Evolutionary conservation across 73 alveolate species (phyloP).

Genomic region (Vitrella brassicaformis): DNA sequence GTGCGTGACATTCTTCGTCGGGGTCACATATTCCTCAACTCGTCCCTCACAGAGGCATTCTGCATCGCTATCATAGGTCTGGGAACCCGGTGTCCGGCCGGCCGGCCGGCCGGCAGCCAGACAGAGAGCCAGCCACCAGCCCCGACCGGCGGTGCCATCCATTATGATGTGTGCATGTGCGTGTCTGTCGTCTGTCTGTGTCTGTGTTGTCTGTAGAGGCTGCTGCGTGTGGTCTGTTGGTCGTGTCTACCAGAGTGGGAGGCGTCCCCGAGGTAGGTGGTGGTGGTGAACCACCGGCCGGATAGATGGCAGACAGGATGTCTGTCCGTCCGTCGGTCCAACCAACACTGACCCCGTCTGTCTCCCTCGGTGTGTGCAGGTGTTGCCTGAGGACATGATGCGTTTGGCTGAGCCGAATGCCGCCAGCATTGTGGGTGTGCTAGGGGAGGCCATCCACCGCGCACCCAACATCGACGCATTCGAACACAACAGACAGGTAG

Average conservation of each 20-base stretch:
- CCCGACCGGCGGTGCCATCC: neutral
- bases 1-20: conserved; percentile 67
- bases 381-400: no score
- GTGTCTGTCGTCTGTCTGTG: neutral
- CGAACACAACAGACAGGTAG: no score
- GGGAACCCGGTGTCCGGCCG: neutral
- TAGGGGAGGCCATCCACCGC: no score
- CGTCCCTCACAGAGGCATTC: conserved; percentile 96
- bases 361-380: no score
- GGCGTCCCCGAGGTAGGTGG: conserved; percentile 99
- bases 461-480: no score
- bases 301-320: no score
- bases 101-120: neutral
- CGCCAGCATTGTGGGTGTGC: no score
- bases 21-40: conserved; percentile 93
- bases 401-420: no score
- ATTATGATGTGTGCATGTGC: neutral
- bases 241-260: conserved; percentile 95
- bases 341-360: no score
- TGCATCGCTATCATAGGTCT: conserved; percentile 83
- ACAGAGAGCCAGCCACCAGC: neutral
- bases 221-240: conserved; percentile 94
- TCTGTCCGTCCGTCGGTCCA: no score
- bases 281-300: no score
- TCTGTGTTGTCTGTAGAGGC: conserved; percentile 97